These are phyloP conservation scores for Fusarium sp. DNA, from an alignment of 2,329 filamentous ascomycete genomes.

Conservation along the genomic window DNA sequence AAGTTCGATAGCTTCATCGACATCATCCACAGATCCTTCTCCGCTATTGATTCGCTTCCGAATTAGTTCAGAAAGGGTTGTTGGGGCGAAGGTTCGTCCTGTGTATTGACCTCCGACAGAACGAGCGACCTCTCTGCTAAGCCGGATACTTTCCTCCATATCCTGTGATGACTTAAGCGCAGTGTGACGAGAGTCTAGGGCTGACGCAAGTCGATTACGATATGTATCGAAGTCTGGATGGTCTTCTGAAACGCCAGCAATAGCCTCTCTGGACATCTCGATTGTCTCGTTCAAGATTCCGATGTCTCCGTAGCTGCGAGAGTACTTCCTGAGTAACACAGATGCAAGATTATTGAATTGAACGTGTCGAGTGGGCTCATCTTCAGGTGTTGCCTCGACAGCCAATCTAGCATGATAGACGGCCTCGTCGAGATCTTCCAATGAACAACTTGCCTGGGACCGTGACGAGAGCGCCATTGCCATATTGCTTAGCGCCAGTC, in stretches of 20 bases:
- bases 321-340: neutral
- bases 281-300: neutral
- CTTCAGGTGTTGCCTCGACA: neutral
- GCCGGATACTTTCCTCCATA: neutral
- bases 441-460: neutral
- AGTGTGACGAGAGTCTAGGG: neutral
- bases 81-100: neutral
- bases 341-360: neutral
- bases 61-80: neutral
- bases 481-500: neutral
- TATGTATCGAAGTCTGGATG: neutral
- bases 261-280: neutral
- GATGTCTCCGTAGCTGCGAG: neutral
- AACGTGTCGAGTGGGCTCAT: fast-evolving
- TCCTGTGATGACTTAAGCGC: neutral
- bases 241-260: neutral
- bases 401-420: neutral
- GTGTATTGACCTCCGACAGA: fast-evolving
- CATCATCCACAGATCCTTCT: neutral
- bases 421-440: neutral
- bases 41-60: neutral
- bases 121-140: neutral
- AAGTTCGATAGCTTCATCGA: neutral
- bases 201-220: neutral
- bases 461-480: neutral